Percentiles rank a stretch among this genome's conserved stretches.
phyloP scores from a whole-genome alignment of 2,329 filamentous ascomycete genomes.

The Leptosphaerulina australis region DNA sequence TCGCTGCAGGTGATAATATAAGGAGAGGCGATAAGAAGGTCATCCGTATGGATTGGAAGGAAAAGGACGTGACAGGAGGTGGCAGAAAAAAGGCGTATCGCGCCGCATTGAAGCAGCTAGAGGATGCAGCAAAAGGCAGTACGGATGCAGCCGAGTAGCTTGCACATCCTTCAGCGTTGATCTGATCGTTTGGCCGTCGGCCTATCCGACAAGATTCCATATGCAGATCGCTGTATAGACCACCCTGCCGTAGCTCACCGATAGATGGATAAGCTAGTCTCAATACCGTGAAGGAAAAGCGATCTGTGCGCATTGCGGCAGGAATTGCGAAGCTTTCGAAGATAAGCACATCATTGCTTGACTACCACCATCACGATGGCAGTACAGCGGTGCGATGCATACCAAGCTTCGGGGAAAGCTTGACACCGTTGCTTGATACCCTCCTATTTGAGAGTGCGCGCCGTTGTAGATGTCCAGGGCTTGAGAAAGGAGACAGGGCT shows the following conservation, averaged over 20 bases:
- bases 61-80: slow-evolving; percentile 49
- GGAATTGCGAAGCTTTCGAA: slow-evolving; percentile 9
- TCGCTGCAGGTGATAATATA: slow-evolving; percentile 65
- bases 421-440: slow-evolving; percentile 23
- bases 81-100: slow-evolving; percentile 53
- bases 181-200: slow-evolving; percentile 11
- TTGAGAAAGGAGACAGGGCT: slow-evolving; percentile 2
- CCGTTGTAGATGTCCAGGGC: background rate
- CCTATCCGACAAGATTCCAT: slow-evolving; percentile 2
- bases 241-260: background rate
- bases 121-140: slow-evolving; percentile 61
- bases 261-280: background rate
- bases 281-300: background rate
- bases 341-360: slow-evolving; percentile 13
- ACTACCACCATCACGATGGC: background rate
- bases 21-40: slow-evolving; percentile 54
- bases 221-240: background rate
- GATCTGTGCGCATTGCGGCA: slow-evolving; percentile 6
- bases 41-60: slow-evolving; percentile 52
- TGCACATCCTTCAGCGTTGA: slow-evolving; percentile 4
- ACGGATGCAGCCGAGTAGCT: slow-evolving; percentile 18
- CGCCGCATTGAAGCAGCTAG: slow-evolving; percentile 65
- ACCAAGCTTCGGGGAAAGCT: slow-evolving; percentile 26
- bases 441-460: slow-evolving; percentile 11
- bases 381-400: background rate